Percentiles rank a stretch among this genome's conserved stretches.
Conservation (phyloP, 1,284 basidiomycete species). For the Hemileia vastatrix region DNA sequence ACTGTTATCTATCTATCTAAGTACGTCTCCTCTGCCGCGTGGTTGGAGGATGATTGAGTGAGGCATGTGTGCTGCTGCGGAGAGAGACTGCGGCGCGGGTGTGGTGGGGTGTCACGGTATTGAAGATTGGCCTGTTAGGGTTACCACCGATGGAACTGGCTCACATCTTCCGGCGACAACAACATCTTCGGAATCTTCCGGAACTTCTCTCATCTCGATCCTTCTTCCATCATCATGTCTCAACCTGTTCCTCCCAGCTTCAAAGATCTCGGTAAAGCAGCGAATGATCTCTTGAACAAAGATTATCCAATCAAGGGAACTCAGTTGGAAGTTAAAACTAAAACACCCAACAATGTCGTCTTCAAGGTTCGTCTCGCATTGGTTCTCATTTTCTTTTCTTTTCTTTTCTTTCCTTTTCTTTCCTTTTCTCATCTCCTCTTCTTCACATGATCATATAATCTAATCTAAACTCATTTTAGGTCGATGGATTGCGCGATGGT, state of each 20-base stretch:
- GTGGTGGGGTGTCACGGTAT: too few relatives aligned
- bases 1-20: too few relatives aligned
- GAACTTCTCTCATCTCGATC: background rate
- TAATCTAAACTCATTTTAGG: constrained; percentile 4
- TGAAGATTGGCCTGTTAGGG: too few relatives aligned
- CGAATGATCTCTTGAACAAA: constrained; percentile 84
- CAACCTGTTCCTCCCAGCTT: constrained; percentile 21
- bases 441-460: background rate
- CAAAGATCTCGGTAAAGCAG: constrained; percentile 65
- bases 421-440: background rate
- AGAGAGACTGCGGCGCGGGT: too few relatives aligned
- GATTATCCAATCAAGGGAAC: constrained; percentile 79
- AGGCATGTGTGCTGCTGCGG: too few relatives aligned
- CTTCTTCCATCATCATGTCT: constrained; percentile 4
- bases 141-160: too few relatives aligned
- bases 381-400: constrained; percentile 12
- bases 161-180: background rate
- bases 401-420: constrained; percentile 44
- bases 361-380: constrained; percentile 43
- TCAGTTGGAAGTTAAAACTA: constrained; percentile 61
- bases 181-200: background rate
- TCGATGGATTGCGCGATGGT: constrained; percentile 38
- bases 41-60: too few relatives aligned
- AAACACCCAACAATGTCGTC: constrained; percentile 58
- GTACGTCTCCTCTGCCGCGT: too few relatives aligned